Evolutionary conservation across 108 stramenopile species (phyloP).

Genomic region (Pseudonitzschia multistriata): DNA sequence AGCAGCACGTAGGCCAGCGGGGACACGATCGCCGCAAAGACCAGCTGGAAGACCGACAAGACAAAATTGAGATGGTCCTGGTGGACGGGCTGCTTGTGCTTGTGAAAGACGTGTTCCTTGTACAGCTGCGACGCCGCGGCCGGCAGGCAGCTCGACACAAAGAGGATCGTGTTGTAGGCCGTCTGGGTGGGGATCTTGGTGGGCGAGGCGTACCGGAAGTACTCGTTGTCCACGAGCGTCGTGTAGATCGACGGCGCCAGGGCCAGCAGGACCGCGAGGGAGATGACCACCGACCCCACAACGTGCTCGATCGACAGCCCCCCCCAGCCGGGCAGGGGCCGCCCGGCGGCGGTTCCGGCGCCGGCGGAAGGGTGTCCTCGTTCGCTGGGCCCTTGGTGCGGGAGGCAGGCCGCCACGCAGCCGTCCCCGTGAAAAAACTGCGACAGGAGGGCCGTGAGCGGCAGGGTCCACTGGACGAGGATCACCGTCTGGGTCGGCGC

Average conservation of each 20-base stretch:
- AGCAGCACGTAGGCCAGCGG: conserved; percentile 73
- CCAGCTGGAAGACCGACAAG: conserved; percentile 66
- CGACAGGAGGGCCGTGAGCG: conserved; percentile 67
- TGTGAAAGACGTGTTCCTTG: conserved; percentile 75
- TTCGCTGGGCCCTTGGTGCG: background rate
- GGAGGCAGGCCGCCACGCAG: conserved; percentile 25
- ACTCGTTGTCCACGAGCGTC: conserved; percentile 41
- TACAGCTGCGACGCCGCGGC: conserved; percentile 79
- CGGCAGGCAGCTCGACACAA: conserved; percentile 60
- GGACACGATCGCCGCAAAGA: conserved; percentile 74
- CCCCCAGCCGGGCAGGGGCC: conserved; percentile 58
- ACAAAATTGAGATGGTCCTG: conserved; percentile 69
- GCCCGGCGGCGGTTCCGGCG: background rate
- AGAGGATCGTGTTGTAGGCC: conserved; percentile 77
- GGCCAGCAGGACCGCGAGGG: conserved; percentile 67
- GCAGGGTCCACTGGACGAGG: conserved; percentile 74
- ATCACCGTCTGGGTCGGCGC: conserved; percentile 83
- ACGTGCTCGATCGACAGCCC: conserved; percentile 66
- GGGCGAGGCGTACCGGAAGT: conserved; percentile 61
- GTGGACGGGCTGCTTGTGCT: conserved; percentile 77
- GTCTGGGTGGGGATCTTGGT: conserved; percentile 55
- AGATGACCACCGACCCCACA: conserved; percentile 56
- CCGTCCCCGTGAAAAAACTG: conserved; percentile 75
- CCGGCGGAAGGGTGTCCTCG: background rate
- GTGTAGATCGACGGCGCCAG: conserved; percentile 61